These are phyloP conservation scores for Paraglomus brasilianum DNA, from an alignment of 192 early-diverging fungal genomes.

Conservation along the genomic window DNA sequence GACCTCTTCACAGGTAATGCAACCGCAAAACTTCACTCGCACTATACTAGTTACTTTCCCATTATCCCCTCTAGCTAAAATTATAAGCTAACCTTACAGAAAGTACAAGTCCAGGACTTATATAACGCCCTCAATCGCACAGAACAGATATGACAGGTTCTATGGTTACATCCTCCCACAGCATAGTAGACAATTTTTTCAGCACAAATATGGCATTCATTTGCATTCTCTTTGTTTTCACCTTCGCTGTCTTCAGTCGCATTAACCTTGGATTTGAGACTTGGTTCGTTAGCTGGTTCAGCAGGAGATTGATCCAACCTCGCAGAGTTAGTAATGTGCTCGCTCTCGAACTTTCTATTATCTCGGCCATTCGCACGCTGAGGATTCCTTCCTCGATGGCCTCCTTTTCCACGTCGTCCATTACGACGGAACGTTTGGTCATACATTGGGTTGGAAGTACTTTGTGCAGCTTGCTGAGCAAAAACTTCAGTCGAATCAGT, in stretches of 20 bases:
- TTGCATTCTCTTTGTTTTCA: constrained; percentile 42
- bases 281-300: background rate
- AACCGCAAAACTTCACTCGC: too few relatives aligned
- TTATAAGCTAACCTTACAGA: constrained; percentile 76
- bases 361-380: constrained; percentile 1
- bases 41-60: constrained; percentile 1
- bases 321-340: constrained; percentile 1
- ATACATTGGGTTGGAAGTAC: too few relatives aligned
- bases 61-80: background rate
- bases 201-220: constrained; percentile 88
- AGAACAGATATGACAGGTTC: constrained; percentile 92
- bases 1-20: background rate
- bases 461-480: too few relatives aligned
- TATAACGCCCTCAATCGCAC: constrained; percentile 87
- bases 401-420: constrained; percentile 10
- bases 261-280: constrained; percentile 5
- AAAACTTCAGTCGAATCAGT: too few relatives aligned
- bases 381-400: background rate
- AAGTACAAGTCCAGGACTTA: constrained; percentile 80
- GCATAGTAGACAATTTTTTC: constrained; percentile 78
- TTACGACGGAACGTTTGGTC: background rate
- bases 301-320: constrained; percentile 18
- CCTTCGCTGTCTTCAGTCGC: background rate
- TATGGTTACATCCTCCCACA: constrained; percentile 87
- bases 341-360: background rate